A percentile compares a stretch with the other conserved stretches of the same genome.
These are phyloP conservation scores for Kuraishia hungarica DNA, from an alignment of 805 yeast species.

Conservation along the genomic window DNA sequence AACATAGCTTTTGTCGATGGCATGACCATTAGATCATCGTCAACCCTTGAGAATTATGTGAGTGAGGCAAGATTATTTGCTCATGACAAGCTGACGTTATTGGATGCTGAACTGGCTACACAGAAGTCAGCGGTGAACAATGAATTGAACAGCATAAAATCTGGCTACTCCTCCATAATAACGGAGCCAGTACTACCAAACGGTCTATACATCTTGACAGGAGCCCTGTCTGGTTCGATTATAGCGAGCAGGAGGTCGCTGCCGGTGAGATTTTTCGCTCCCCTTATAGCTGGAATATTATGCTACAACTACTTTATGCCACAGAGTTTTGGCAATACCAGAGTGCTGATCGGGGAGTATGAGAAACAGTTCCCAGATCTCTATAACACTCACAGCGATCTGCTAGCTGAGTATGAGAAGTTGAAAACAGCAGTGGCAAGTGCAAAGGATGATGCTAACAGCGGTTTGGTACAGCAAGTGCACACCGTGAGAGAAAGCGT, in stretches of 20 bases:
- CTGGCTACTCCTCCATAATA: slow-evolving; percentile 26
- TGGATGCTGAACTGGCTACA: slow-evolving; percentile 35
- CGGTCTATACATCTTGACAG: slow-evolving; percentile 44
- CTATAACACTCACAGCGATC: slow-evolving; percentile 13
- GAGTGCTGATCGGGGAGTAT: slow-evolving; percentile 14
- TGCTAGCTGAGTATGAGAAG: neutral
- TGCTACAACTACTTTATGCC: slow-evolving; percentile 43
- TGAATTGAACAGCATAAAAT: slow-evolving; percentile 26
- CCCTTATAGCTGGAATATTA: slow-evolving; percentile 38
- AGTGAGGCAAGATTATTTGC: slow-evolving; percentile 29
- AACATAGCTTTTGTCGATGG: slow-evolving; percentile 37
- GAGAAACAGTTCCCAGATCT: slow-evolving; percentile 30
- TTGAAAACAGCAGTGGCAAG: neutral
- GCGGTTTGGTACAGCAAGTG: neutral
- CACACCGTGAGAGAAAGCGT: neutral
- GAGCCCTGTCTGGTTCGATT: slow-evolving; percentile 49
- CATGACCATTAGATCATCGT: slow-evolving; percentile 43
- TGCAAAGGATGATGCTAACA: neutral
- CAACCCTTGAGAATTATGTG: slow-evolving; percentile 34
- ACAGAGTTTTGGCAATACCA: slow-evolving; percentile 28
- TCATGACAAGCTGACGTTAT: slow-evolving; percentile 26
- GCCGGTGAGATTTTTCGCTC: slow-evolving; percentile 42
- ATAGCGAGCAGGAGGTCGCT: slow-evolving; percentile 36
- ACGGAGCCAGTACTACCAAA: slow-evolving; percentile 50
- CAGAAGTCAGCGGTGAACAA: slow-evolving; percentile 37